phyloP scores from a whole-genome alignment of 345 rosid species.

The Clarkia xantiana region DNA sequence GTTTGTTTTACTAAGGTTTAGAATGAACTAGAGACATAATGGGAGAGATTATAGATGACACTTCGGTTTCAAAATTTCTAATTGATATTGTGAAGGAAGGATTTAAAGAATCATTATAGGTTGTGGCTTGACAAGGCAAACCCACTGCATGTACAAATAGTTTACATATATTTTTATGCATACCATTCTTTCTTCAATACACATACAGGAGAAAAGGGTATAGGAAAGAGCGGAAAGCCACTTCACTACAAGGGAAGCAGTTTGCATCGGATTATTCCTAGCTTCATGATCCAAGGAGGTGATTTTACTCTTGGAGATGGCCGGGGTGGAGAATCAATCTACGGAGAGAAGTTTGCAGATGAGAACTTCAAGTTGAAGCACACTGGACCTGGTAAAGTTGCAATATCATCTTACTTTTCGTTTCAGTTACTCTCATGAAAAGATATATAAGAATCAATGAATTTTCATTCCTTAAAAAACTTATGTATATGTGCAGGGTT shows the following conservation, averaged over 20 bases:
- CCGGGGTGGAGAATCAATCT: conserved; percentile 93
- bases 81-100: too few relatives aligned
- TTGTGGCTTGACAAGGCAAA: too few relatives aligned
- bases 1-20: too few relatives aligned
- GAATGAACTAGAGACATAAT: too few relatives aligned
- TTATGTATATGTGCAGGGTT: conserved; percentile 27
- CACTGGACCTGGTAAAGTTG: conserved; percentile 64
- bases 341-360: conserved; percentile 85
- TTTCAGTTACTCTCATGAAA: not conserved
- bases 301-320: conserved; percentile 94
- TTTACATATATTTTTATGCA: too few relatives aligned
- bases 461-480: not conserved
- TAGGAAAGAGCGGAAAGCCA: conserved; percentile 81
- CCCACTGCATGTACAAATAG: too few relatives aligned
- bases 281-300: conserved; percentile 93
- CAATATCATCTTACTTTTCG: not conserved
- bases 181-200: not conserved
- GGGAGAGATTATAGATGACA: too few relatives aligned
- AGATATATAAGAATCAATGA: not conserved
- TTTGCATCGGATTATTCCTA: conserved; percentile 93
- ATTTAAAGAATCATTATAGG: too few relatives aligned
- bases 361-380: conserved; percentile 97
- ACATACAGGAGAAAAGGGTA: conserved; percentile 67
- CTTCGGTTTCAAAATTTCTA: too few relatives aligned
- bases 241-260: conserved; percentile 70